Base-by-base conservation (phyloP, 2,329 filamentous ascomycete species). In the Hymenoscyphus infarciens region DNA sequence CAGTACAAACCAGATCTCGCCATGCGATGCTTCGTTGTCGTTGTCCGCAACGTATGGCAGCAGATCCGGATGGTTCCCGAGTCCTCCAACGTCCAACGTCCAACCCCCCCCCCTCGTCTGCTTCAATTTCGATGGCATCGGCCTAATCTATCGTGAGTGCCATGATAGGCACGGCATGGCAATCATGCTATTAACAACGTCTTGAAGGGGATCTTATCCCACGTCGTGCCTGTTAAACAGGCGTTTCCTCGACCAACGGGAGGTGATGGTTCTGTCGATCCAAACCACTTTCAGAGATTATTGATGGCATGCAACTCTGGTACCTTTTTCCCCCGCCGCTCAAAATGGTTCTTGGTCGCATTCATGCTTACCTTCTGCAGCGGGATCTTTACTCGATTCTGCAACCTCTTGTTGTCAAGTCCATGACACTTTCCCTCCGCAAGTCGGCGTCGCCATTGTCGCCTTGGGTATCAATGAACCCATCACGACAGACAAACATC, bases 221-320 rank as follows among this genome's bases (percentile, higher is more conserved):
- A 58, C 58, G 16, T 56, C 33, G 59, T 56, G 56, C 39, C 61
- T 22, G 52, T 63, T 64, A 33, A 59, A 62, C 54, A 35, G 62
- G 64, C 64, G 64, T 64, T 31, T 66, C 64, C 64, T 64, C 64
- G 57, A 56, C 64, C 64, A 64, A 66, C 58, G 55, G 64, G 57
- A 61, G 33, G n/a, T 22, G 57, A 60, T 19, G n/a, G 25, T 27
- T 27, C 25, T 22, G 64, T 31, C 49, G 64, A 66, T 66, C 62
- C 53, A 60, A 60, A 61, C 64, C 60, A 49, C 45, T 62, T 63
- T 57, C 49, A 58, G 60, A 66, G 54, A 61, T 63, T 64, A 59
- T 61, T 16, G 35, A 29, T 29, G 25, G 38, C 27, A 58, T 60
- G 38, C 54, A 45, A 54, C 57, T 60, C 42, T 60, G 16, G 57